Evolutionary conservation across 208 protist genomes (phyloP), one percentile per base, ranked within the genome.

Genomic region (Leishmania arabica): DNA sequence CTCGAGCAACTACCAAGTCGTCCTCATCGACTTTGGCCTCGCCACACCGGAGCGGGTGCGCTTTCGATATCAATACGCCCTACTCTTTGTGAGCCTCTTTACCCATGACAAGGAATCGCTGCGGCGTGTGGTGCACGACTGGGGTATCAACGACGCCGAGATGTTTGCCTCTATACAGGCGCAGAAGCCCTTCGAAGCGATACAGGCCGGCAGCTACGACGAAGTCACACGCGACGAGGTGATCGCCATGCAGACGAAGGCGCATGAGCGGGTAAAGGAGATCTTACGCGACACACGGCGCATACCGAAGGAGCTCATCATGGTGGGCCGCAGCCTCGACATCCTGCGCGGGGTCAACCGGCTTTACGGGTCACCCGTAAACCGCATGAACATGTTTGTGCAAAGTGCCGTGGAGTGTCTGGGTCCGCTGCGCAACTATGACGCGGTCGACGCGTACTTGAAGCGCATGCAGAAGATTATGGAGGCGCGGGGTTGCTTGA

Each of bases 1-100:
- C 45, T 69, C 82, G 31, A 80, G 53, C 3, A 82, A 88, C 68
- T 90, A 84, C 56, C 89, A 96, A 72, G 78, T 97, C 37, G 90
- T 95, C 21, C 75, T 97, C 27, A 73, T 97, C 37, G 94, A 97
- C 84, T 95, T 95, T 83, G 94, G 94, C 19, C 84, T 97, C 9
- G 95, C 84, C 73, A 89, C 87, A 53, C 91, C 89, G 27, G 87
- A 93, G 81, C 90, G 88, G 49, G 86, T 93, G 78, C 84, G 86
- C 15, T 97, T 97, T 82, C 91, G 92, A 45, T 79, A 95, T 78
- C 87, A 95, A 74, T 97, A 96, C 82, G 91, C 91, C 1, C 83
- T 96, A 11, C 83, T 97, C 53, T 91, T 96, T 54, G 92, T 94
- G 73, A 92, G 88, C 45, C 88, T 97, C 70, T 91, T 97, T 62